Conservation (phyloP, 2,329 filamentous ascomycete species). For the Diaporthe destruens region DNA sequence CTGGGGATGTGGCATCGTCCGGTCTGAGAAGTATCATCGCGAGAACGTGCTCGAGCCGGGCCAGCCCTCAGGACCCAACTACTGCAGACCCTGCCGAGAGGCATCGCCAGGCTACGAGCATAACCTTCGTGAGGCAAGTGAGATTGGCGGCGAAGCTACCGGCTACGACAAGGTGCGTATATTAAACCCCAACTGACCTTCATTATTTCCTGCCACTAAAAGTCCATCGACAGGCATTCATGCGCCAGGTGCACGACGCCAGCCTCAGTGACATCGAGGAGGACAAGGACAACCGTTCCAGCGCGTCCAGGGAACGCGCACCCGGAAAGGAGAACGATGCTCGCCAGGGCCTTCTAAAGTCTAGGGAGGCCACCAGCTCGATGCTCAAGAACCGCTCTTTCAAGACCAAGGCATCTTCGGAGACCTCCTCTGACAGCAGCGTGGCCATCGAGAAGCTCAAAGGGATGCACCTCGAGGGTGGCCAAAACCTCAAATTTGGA, state of each 20-base stretch:
- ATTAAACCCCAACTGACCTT: background rate
- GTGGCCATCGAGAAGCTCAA: slow-evolving; percentile 23
- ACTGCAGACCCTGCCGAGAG: slow-evolving; percentile 41
- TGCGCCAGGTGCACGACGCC: slow-evolving; percentile 39
- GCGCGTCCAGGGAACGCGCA: background rate
- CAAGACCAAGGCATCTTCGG: slow-evolving; percentile 37
- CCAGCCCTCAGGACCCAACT: slow-evolving; percentile 36
- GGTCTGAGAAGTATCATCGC: slow-evolving; percentile 39
- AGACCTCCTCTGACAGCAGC: slow-evolving; percentile 27
- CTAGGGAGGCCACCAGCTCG: slow-evolving; percentile 36
- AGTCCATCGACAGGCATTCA: slow-evolving; percentile 27
- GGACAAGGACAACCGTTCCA: slow-evolving; percentile 22
- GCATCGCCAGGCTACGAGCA: slow-evolving; percentile 34
- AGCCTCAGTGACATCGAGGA: slow-evolving; percentile 40
- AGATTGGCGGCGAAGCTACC: slow-evolving; percentile 33
- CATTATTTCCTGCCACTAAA: background rate
- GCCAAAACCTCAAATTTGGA: slow-evolving; percentile 17
- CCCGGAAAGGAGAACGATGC: slow-evolving; percentile 38
- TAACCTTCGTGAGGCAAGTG: slow-evolving; percentile 40
- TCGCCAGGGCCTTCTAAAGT: slow-evolving; percentile 16
- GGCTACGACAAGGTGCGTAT: slow-evolving; percentile 32
- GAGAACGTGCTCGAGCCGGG: slow-evolving; percentile 32
- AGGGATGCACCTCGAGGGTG: slow-evolving; percentile 29
- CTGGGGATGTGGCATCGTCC: slow-evolving; percentile 41
- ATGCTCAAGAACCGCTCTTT: slow-evolving; percentile 34